These are phyloP conservation scores for Prunus mira DNA, from an alignment of 306 rosid species.

Conservation along the genomic window DNA sequence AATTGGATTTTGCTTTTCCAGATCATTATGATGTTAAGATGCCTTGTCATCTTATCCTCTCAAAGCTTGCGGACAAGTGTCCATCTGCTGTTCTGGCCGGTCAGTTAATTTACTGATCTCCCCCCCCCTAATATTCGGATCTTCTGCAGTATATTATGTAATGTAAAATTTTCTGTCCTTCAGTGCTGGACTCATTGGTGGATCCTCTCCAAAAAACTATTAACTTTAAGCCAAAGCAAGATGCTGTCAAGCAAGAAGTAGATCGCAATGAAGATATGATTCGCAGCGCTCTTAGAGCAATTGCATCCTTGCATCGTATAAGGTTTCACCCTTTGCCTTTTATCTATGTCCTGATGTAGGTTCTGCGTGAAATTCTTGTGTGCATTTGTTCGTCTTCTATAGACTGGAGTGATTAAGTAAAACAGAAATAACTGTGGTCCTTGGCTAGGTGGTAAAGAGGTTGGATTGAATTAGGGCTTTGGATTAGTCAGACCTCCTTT, in stretches of 20 bases:
- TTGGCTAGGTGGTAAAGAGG: neutral
- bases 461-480: neutral
- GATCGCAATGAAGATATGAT: conserved; percentile 99
- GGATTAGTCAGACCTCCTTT: neutral
- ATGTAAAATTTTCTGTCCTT: conserved; percentile 22
- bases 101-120: conserved; percentile 33
- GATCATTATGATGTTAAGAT: conserved; percentile 99
- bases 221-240: conserved; percentile 92
- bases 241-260: conserved; percentile 99
- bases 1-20: conserved; percentile 27
- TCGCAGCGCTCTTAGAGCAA: conserved; percentile 96
- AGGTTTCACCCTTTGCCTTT: conserved; percentile 53
- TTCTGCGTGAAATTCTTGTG: neutral
- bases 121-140: neutral
- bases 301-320: conserved; percentile 88
- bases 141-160: conserved; percentile 5
- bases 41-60: conserved; percentile 99
- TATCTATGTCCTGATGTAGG: neutral
- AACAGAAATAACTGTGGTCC: neutral
- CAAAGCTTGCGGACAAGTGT: conserved; percentile 94
- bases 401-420: neutral
- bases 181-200: conserved; percentile 95
- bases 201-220: conserved; percentile 98
- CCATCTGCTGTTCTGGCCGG: conserved; percentile 97
- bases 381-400: neutral